These are phyloP conservation scores for Candida taoyuanica DNA, from an alignment of 805 yeast genomes.

Conservation along the genomic window DNA sequence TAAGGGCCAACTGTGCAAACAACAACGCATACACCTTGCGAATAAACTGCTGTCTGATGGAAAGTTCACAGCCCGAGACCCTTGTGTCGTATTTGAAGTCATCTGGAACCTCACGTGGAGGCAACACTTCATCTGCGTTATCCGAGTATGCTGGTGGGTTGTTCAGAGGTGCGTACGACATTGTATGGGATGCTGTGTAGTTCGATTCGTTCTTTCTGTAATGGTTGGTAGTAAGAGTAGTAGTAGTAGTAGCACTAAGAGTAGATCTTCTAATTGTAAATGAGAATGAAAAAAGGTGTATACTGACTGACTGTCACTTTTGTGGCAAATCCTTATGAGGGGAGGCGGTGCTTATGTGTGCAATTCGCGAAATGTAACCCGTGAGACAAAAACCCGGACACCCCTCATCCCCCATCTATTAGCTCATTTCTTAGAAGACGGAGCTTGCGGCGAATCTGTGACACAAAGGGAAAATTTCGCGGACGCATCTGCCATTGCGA, in stretches of 20 bases:
- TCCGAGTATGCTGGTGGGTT: slow-evolving; percentile 28
- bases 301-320: too few relatives aligned
- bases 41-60: slow-evolving; percentile 69
- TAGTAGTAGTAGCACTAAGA: too few relatives aligned
- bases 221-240: not conserved
- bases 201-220: not conserved
- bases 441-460: slow-evolving; percentile 2
- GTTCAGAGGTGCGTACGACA: slow-evolving; percentile 24
- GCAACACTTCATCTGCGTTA: slow-evolving; percentile 8
- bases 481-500: slow-evolving; percentile 1
- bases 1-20: slow-evolving; percentile 55
- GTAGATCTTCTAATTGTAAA: too few relatives aligned
- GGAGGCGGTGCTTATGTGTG: too few relatives aligned
- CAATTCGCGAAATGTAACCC: too few relatives aligned
- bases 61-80: slow-evolving; percentile 73
- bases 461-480: slow-evolving; percentile 7
- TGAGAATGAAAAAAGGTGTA: too few relatives aligned
- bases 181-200: slow-evolving; percentile 1
- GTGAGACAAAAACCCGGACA: too few relatives aligned
- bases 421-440: not conserved
- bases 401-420: too few relatives aligned
- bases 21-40: slow-evolving; percentile 76
- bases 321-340: too few relatives aligned
- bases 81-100: slow-evolving; percentile 80
- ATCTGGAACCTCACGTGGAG: slow-evolving; percentile 41